Evolutionary conservation across 306 rosid species (phyloP), one percentile per base, ranked within the genome.

Genomic region (Rosa multiflora): DNA sequence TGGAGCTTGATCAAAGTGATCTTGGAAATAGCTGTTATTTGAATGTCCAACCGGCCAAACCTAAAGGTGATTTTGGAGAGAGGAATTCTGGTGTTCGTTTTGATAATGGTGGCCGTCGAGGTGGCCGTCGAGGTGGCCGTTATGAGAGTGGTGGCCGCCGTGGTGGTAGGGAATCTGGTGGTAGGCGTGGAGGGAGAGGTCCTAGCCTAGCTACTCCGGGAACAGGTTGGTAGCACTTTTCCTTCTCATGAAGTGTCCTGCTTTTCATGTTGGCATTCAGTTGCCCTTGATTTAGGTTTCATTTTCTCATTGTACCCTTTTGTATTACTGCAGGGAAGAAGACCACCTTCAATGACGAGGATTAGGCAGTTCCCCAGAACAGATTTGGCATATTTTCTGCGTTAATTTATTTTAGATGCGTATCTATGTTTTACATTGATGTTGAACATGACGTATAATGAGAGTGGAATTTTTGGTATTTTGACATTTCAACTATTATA

Each of bases 1-100:
- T 95, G 0, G 97, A 88, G 74, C 84, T 91, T 37, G 72, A 89
- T 80, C 88, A 83, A 35, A 8, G 77, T 61, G 91, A 95, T 0
- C 82, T 89, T 39, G 90, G 87, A 0, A 90, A 86, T 3, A 8
- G 80, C 20, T 26, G 8, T 40, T 8, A 55, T 61, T 70, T 95
- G 80, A 37, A 81, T 0, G 94, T 95, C 2, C 93, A 95, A 23
- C 98, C 93, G 81, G 99, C 99, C 10, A 95, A 78, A 79, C 93
- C 99, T 10, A 86, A 89, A 43, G 88, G 59, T 21, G 88, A 85
- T 77, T 76, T 53, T 46, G 74, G 81, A 10, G 44, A 43, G 2
- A 26, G 73, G 13, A 40, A 51, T 13, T 69, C 87, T 1, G 37
- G 37, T 32, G 73, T 88, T 4, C 20, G 77, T 4, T 10, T 58